phyloP scores from a whole-genome alignment of 371 early-diverging fungal species.

The Apophysomyces trapeziformis region DNA sequence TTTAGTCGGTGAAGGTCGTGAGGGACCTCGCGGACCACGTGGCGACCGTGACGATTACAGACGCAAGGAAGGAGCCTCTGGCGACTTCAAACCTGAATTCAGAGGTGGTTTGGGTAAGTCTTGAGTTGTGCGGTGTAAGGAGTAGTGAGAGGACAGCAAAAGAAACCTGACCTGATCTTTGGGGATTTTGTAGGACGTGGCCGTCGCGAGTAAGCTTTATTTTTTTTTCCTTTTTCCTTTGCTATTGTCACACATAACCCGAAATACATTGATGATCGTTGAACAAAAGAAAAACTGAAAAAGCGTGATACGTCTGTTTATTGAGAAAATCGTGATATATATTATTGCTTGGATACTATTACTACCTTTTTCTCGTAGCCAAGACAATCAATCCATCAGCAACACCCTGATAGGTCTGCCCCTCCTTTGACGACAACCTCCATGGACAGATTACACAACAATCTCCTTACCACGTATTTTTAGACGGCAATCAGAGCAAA shows the following conservation, averaged over 20 bases:
- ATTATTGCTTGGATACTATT: too few relatives aligned
- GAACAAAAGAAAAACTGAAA: not conserved
- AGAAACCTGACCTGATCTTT: not conserved
- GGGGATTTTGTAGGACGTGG: slow-evolving; percentile 32
- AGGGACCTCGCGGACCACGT: slow-evolving; percentile 62
- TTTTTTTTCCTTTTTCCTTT: not conserved
- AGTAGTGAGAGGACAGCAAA: too few relatives aligned
- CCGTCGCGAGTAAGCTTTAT: slow-evolving; percentile 39
- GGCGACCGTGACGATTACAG: slow-evolving; percentile 84
- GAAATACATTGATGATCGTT: not conserved
- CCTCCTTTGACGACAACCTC: too few relatives aligned
- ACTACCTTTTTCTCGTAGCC: too few relatives aligned
- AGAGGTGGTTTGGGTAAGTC: slow-evolving; percentile 73
- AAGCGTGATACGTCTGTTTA: not conserved
- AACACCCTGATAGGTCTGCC: too few relatives aligned
- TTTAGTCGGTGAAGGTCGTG: slow-evolving; percentile 49
- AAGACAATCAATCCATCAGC: too few relatives aligned
- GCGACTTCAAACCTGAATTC: slow-evolving; percentile 95
- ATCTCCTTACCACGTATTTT: not conserved
- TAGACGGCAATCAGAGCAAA: not conserved
- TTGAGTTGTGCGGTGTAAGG: not conserved
- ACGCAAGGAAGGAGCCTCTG: slow-evolving; percentile 90
- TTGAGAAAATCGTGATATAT: not conserved
- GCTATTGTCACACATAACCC: not conserved
- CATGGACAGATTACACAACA: not conserved